Percentiles rank a stretch among this genome's conserved stretches.
These are phyloP conservation scores for Yamadazyma ubonensis DNA, from an alignment of 805 yeast genomes.

Conservation along the genomic window DNA sequence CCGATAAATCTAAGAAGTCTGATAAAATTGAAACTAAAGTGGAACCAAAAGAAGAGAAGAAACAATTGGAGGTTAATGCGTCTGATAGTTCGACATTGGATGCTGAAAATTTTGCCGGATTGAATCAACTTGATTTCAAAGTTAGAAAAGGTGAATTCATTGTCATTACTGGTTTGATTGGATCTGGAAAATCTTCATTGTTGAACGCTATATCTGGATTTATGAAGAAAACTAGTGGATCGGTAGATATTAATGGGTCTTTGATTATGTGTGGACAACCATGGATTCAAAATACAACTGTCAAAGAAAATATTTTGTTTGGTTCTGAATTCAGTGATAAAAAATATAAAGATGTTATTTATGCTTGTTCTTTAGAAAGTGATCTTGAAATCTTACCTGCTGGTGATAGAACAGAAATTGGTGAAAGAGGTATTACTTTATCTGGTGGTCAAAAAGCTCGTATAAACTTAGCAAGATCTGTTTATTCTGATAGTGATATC, in stretches of 20 bases:
- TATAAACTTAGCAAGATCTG: constrained; percentile 36
- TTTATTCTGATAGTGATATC: constrained; percentile 31
- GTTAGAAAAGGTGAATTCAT: constrained; percentile 34
- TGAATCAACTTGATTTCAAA: constrained; percentile 24
- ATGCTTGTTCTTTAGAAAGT: constrained; percentile 30
- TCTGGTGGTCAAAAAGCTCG: constrained; percentile 41
- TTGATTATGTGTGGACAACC: constrained; percentile 33
- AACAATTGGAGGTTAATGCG: not conserved
- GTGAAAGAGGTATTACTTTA: constrained; percentile 38
- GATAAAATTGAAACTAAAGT: constrained; percentile 1
- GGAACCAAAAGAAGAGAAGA: constrained; percentile 3
- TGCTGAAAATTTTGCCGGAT: constrained; percentile 24
- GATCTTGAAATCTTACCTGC: constrained; percentile 34
- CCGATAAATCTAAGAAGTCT: constrained; percentile 1
- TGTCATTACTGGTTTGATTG: constrained; percentile 37
- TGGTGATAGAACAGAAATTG: constrained; percentile 37
- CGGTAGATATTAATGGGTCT: constrained; percentile 29
- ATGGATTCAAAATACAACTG: constrained; percentile 38
- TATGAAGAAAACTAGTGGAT: constrained; percentile 33
- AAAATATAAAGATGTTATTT: constrained; percentile 26
- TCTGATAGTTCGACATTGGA: constrained; percentile 10
- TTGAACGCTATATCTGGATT: constrained; percentile 38
- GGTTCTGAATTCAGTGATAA: constrained; percentile 24
- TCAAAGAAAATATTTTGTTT: constrained; percentile 32
- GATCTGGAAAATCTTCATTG: constrained; percentile 38